Evolutionary conservation across 345 rosid species (phyloP).

Genomic region (Euphorbia lathyris): DNA sequence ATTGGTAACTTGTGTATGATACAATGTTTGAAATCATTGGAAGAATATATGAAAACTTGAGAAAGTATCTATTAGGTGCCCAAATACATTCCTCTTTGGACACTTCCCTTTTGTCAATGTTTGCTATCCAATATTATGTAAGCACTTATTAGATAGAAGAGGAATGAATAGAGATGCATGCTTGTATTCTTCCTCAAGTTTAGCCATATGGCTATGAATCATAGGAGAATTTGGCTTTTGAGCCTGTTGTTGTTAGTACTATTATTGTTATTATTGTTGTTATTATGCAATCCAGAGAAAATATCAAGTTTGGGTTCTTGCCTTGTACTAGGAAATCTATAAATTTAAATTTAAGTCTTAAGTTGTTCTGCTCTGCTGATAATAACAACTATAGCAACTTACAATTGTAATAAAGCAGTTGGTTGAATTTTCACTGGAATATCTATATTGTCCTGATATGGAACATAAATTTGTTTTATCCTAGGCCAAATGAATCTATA

Average conservation of each 20-base stretch:
- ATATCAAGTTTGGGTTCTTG: not conserved
- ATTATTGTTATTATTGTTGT: not conserved
- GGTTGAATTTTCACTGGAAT: not conserved
- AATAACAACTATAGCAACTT: not conserved
- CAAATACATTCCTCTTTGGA: not conserved
- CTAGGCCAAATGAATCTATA: constrained; percentile 51
- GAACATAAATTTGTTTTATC: constrained; percentile 13
- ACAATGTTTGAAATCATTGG: not conserved
- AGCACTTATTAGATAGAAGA: too few relatives aligned
- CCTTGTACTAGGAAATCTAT: not conserved
- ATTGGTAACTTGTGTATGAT: not conserved
- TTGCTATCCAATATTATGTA: not conserved
- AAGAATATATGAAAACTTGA: not conserved
- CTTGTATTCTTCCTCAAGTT: not conserved
- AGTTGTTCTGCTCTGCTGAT: not conserved
- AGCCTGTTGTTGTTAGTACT: not conserved
- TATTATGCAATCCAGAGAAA: not conserved
- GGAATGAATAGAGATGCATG: too few relatives aligned
- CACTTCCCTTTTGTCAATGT: not conserved
- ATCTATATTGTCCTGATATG: constrained; percentile 5
- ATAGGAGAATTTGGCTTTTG: not conserved
- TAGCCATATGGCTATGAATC: not conserved
- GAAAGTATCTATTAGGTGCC: not conserved
- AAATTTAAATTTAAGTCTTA: not conserved
- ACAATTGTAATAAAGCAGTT: not conserved